phyloP scores from a whole-genome alignment of 371 early-diverging fungal genomes.

The Mortierella sp. region DNA sequence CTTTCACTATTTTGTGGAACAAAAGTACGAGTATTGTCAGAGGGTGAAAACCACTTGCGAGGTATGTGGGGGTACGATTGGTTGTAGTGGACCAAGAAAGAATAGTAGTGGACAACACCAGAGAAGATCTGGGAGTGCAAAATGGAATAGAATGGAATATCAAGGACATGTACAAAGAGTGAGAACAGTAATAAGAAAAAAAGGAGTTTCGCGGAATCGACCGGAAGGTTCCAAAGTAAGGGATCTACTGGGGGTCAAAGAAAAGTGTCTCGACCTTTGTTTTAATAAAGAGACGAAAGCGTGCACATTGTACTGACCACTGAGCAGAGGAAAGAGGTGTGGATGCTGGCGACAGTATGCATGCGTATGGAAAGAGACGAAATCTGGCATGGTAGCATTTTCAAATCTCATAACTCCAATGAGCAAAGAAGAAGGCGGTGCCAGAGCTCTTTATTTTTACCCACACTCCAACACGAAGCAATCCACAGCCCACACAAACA shows the following conservation, averaged over 20 bases:
- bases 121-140: background rate
- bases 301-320: background rate
- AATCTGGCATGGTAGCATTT: background rate
- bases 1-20: conserved; percentile 22
- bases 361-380: background rate
- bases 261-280: background rate
- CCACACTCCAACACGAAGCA: background rate
- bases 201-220: conserved; percentile 2
- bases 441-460: background rate
- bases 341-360: no score
- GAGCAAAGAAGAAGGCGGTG: background rate
- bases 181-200: background rate
- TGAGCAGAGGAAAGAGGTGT: background rate
- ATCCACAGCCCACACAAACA: background rate
- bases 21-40: background rate
- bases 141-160: background rate
- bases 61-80: background rate
- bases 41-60: background rate
- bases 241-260: background rate
- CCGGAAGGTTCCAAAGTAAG: background rate
- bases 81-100: background rate
- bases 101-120: background rate
- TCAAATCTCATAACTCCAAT: background rate
- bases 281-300: background rate
- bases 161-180: background rate